These are phyloP conservation scores for Umbelopsis ramanniana DNA, from an alignment of 192 early-diverging fungal species.

Conservation along the genomic window DNA sequence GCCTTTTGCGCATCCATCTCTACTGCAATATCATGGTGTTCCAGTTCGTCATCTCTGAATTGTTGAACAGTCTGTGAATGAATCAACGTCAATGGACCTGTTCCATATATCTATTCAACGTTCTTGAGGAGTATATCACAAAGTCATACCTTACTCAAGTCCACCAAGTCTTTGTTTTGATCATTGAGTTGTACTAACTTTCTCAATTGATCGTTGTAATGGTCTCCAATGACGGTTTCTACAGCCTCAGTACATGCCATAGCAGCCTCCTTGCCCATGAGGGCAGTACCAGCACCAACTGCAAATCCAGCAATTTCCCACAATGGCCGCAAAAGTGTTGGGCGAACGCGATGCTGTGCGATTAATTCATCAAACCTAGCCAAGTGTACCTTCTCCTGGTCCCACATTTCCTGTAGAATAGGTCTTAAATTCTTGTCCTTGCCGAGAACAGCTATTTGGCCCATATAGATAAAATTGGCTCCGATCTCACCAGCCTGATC, in stretches of 20 bases:
- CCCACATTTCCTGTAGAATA: conserved; percentile 91
- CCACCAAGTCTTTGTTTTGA: conserved; percentile 61
- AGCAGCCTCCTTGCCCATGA: conserved; percentile 92
- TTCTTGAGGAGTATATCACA: not conserved
- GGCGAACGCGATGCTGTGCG: conserved; percentile 78
- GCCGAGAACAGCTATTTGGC: conserved; percentile 85
- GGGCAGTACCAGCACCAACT: conserved; percentile 83
- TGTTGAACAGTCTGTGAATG: conserved; percentile 69
- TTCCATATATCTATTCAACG: not conserved
- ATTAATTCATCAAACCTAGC: conserved; percentile 78
- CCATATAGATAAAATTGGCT: conserved; percentile 94
- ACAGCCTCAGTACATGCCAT: conserved; percentile 99
- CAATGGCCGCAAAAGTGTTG: conserved; percentile 81
- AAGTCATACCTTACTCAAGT: conserved; percentile 57
- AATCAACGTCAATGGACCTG: not conserved
- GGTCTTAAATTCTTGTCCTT: conserved; percentile 67
- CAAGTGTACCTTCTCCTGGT: conserved; percentile 91
- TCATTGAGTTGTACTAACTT: conserved; percentile 74
- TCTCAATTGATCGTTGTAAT: conserved; percentile 95
- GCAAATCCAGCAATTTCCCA: conserved; percentile 88
- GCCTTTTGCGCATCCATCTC: conserved; percentile 86
- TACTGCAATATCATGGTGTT: conserved; percentile 90
- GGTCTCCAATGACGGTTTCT: conserved; percentile 93
- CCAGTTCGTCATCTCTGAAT: conserved; percentile 95
- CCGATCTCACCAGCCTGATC: conserved; percentile 97